phyloP scores from a whole-genome alignment of 2,329 filamentous ascomycete genomes.

The Colletotrichum echinochloae region DNA sequence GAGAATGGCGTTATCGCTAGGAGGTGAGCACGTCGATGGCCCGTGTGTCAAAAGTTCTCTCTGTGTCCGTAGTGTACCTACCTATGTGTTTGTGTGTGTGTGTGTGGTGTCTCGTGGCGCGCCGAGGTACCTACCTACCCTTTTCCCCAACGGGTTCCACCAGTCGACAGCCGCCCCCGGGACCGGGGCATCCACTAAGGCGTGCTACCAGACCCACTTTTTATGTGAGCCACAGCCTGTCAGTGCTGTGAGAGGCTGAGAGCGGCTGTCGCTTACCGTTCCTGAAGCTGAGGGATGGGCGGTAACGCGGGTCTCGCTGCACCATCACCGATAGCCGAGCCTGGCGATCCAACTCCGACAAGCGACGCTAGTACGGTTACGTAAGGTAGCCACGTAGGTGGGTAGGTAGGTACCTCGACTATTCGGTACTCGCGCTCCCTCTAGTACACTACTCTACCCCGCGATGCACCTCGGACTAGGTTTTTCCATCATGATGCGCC shows the following conservation, averaged over 20 bases:
- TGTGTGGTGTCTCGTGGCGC: background rate
- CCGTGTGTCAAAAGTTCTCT: background rate
- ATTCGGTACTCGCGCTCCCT: background rate
- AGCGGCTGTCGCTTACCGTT: slow-evolving; percentile 29
- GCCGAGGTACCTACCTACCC: background rate
- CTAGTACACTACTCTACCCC: too few relatives aligned
- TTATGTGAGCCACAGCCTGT: background rate
- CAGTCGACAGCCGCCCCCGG: slow-evolving; percentile 24
- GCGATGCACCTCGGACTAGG: slow-evolving; percentile 4
- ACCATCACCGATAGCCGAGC: slow-evolving; percentile 36
- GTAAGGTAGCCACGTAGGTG: background rate
- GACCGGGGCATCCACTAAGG: slow-evolving; percentile 21
- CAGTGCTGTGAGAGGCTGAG: background rate
- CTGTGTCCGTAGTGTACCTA: too few relatives aligned
- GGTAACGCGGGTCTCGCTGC: slow-evolving; percentile 39
- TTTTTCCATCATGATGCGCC: background rate
- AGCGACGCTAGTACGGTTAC: background rate
- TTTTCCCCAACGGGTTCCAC: slow-evolving; percentile 34
- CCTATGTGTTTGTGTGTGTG: too few relatives aligned
- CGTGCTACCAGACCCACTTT: background rate
- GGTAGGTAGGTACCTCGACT: background rate
- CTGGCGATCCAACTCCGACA: slow-evolving; percentile 15
- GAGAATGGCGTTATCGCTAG: slow-evolving; percentile 54
- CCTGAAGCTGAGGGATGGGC: slow-evolving; percentile 1
- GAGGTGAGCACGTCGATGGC: slow-evolving; percentile 5